A percentile compares a stretch with the other conserved stretches of the same genome.
Evolutionary conservation across 768 basidiomycete genomes (phyloP).

Genomic region (Leccinum ochraceum): DNA sequence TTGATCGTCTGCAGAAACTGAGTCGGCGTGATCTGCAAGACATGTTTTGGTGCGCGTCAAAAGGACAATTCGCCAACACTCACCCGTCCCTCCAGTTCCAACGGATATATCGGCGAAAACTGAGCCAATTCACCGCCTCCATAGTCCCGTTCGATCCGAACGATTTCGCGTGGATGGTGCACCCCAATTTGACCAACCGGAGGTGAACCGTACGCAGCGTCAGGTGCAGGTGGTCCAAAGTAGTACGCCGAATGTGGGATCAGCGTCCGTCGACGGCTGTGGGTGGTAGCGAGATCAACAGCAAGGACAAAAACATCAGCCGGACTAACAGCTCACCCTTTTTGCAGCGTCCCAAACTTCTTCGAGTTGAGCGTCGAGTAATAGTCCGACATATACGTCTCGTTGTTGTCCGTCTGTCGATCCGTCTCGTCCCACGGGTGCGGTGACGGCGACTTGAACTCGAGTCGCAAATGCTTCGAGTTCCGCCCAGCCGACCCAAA

Average conservation of each 20-base stretch:
- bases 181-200: conserved; percentile 85
- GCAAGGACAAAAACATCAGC: not conserved
- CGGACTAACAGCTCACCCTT: conserved; percentile 35
- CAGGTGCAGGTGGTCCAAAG: conserved; percentile 75
- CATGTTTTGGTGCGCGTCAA: not conserved
- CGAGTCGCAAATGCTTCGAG: conserved; percentile 48
- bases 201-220: conserved; percentile 76
- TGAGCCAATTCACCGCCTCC: conserved; percentile 86
- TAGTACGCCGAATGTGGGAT: conserved; percentile 84
- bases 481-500: conserved; percentile 26
- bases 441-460: conserved; percentile 53
- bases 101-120: conserved; percentile 84
- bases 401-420: conserved; percentile 46
- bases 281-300: conserved; percentile 23
- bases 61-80: conserved; percentile 30
- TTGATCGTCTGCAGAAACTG: conserved; percentile 91
- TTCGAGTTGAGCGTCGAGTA: conserved; percentile 46
- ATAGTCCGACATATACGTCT: conserved; percentile 31
- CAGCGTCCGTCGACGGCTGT: conserved; percentile 41
- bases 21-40: conserved; percentile 78
- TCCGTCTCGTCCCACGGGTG: conserved; percentile 67
- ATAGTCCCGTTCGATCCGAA: conserved; percentile 93
- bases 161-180: conserved; percentile 89
- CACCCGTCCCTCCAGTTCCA: conserved; percentile 93
- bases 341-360: conserved; percentile 46